Percentiles rank a stretch among this genome's conserved stretches.
Evolutionary conservation across 2,329 filamentous ascomycete genomes (phyloP).

Genomic region (Xylaria sp.): DNA sequence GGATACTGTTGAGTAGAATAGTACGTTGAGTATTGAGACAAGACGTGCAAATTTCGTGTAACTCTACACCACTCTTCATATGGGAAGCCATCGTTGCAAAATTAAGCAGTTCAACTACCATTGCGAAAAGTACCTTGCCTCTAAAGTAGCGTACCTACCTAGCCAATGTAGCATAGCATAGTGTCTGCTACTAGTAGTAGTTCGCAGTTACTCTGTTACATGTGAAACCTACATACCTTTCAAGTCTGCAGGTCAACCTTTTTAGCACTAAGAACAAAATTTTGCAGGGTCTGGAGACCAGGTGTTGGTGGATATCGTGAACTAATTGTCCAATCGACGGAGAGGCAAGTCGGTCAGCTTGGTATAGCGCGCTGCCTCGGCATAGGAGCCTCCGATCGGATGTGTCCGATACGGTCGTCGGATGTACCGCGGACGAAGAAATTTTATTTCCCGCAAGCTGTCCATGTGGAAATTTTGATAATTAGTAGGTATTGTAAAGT

Average conservation of each 20-base stretch:
- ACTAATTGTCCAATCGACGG: slow-evolving; percentile 46
- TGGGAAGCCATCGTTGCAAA: not conserved
- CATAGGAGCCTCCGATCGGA: slow-evolving; percentile 38
- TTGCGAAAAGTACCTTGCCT: slow-evolving; percentile 16
- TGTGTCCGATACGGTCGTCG: slow-evolving; percentile 25
- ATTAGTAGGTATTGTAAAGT: not conserved
- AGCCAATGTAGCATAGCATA: not conserved
- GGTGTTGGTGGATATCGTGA: slow-evolving; percentile 34
- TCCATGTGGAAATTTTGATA: not conserved
- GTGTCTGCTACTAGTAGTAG: not conserved
- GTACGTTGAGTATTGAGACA: no score
- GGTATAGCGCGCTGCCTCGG: slow-evolving; percentile 42
- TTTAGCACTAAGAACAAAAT: slow-evolving; percentile 44
- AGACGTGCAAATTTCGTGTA: not conserved
- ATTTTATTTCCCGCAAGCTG: slow-evolving; percentile 35
- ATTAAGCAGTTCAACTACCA: not conserved
- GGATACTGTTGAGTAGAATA: not conserved
- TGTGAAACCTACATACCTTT: slow-evolving; percentile 40
- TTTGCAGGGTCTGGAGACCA: slow-evolving; percentile 50
- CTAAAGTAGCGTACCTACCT: not conserved
- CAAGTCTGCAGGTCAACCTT: slow-evolving; percentile 44
- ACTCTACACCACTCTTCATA: not conserved
- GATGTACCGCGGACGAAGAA: slow-evolving; percentile 17
- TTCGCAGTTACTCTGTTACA: slow-evolving; percentile 11
- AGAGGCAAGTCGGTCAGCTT: slow-evolving; percentile 25